Conservation (phyloP, 441 rosid genomes). For the Pelargonium exstipulatum region DNA sequence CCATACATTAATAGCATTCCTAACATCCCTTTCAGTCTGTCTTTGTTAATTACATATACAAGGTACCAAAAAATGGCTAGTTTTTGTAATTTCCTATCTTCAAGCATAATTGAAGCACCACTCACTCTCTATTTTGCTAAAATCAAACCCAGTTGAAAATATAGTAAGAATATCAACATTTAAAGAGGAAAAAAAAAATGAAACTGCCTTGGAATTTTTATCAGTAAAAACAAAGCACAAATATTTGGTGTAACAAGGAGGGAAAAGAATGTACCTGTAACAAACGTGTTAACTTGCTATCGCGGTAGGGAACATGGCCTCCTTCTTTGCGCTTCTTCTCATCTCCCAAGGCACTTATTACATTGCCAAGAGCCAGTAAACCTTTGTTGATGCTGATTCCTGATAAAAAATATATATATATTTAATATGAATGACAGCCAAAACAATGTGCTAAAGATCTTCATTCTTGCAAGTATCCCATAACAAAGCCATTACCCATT, state of each 20-base stretch:
- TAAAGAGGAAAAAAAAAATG: not conserved
- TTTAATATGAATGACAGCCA: not conserved
- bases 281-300: slow-evolving; percentile 96
- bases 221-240: not conserved
- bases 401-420: slow-evolving; percentile 13
- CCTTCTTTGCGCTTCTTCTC: slow-evolving; percentile 95
- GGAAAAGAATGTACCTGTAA: slow-evolving; percentile 48
- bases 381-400: slow-evolving; percentile 97
- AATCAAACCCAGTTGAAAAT: not conserved
- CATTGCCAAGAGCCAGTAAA: slow-evolving; percentile 86
- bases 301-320: slow-evolving; percentile 93
- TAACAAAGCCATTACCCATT: not conserved
- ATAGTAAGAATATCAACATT: not conserved
- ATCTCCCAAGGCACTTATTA: slow-evolving; percentile 94
- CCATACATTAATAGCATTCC: not conserved
- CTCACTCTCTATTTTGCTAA: not conserved
- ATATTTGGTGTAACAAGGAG: not conserved
- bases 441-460: not conserved
- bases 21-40: not conserved
- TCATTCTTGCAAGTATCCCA: not conserved
- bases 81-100: not conserved
- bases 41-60: not conserved
- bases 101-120: not conserved
- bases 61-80: not conserved
- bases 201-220: not conserved